Base-by-base conservation (phyloP, 78 protist genomes). In the Dictyostelium capitatum region DNA sequence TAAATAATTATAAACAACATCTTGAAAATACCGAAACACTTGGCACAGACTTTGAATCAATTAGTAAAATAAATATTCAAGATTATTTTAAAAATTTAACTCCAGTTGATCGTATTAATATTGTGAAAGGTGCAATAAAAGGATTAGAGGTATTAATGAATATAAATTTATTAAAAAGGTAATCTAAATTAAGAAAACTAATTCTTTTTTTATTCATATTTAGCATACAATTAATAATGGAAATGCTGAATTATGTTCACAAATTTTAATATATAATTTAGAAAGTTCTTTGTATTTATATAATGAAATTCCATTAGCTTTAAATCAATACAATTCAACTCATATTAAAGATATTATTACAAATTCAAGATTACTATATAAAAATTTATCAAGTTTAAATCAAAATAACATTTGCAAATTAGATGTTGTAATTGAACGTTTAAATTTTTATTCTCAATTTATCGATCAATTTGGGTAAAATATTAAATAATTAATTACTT, bases 141-240 rank as follows among this genome's bases (percentile, higher is more conserved):
- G 75, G 75, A 30, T 67, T 67, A 67, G 46, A 67, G 37, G 75
- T 67, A 67, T n/a, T n/a, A n/a, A n/a, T n/a, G n/a, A n/a, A n/a
- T n/a, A 32, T 32, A 37, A 37, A 3, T 37, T 37, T 37, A 3
- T 37, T 3, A 37, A 37, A 37, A 37, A 3, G 43, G 2, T 37
- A 37, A 3, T 3, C 2, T 2, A 37, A 2, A 37, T 19, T 4
- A 53, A 12, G 4, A 53, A 53, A 53, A 15, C 19, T 14, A 53
- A 53, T 14, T 53, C 11, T 56, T 56, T 20, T 20, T 56, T 3
- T 56, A 2, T 56, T 56, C 19, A 19, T 57, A 7, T 57, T 28
- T 30, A 65, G 75, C 25, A 67, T 67, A 15, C 48, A 14, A 67
- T 67, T 67, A 67, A 67, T 67, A 41, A 41, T 14, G 23, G 30